phyloP scores from a whole-genome alignment of 352 stramenopile genomes.

The Globisporangium nodosum region DNA sequence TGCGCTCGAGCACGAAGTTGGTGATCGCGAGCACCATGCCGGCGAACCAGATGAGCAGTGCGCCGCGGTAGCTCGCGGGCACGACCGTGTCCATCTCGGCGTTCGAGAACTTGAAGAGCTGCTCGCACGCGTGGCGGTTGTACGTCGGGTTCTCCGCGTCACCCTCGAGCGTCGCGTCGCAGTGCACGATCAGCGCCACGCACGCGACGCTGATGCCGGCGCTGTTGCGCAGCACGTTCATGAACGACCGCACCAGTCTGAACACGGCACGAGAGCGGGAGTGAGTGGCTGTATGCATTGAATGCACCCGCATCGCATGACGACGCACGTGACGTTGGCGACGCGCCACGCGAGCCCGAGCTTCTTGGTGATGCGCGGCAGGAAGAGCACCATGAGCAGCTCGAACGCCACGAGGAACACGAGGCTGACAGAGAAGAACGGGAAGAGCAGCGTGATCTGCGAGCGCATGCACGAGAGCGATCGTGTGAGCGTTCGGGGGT shows the following conservation, averaged over 20 bases:
- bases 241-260: slow-evolving; percentile 68
- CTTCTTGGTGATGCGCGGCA: slow-evolving; percentile 46
- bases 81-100: slow-evolving; percentile 48
- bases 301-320: slow-evolving; percentile 26
- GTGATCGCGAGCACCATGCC: slow-evolving; percentile 75
- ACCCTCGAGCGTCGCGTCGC: slow-evolving; percentile 52
- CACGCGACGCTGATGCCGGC: slow-evolving; percentile 77
- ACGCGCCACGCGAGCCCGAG: slow-evolving; percentile 59
- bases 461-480: not conserved
- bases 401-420: slow-evolving; percentile 70
- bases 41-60: slow-evolving; percentile 80
- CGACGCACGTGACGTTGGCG: slow-evolving; percentile 63
- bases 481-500: not conserved
- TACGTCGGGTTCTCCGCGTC: slow-evolving; percentile 30
- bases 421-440: slow-evolving; percentile 82
- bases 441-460: slow-evolving; percentile 79
- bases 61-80: slow-evolving; percentile 71
- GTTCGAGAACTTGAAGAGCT: slow-evolving; percentile 69
- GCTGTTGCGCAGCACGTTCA: slow-evolving; percentile 79
- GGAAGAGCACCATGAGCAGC: slow-evolving; percentile 55
- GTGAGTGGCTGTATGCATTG: not conserved
- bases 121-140: slow-evolving; percentile 72
- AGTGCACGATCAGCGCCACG: slow-evolving; percentile 79
- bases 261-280: not conserved
- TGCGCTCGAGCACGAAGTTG: slow-evolving; percentile 79